These are phyloP conservation scores for Lipomyces spencermartinsiae DNA, from an alignment of 805 yeast species.

Conservation along the genomic window DNA sequence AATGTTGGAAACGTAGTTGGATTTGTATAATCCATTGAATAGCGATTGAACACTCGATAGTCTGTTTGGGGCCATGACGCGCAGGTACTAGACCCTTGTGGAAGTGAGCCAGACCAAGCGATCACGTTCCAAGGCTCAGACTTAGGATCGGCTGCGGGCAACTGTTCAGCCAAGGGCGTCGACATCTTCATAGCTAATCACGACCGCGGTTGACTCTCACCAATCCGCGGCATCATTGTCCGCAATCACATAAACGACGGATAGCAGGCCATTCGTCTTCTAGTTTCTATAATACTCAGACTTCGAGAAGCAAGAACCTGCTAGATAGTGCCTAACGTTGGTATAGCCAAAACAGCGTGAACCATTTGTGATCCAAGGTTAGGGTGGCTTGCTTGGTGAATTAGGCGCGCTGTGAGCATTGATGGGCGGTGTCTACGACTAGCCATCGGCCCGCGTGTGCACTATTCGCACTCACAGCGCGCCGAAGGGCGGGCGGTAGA, in stretches of 20 bases:
- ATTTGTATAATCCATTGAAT: too few relatives aligned
- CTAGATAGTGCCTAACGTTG: neutral
- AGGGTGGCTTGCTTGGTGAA: neutral
- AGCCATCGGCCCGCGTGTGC: neutral
- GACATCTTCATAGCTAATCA: neutral
- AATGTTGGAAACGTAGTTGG: too few relatives aligned
- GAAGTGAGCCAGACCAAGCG: neutral
- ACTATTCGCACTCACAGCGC: neutral
- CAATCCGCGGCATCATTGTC: too few relatives aligned
- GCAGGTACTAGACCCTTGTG: neutral
- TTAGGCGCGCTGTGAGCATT: neutral
- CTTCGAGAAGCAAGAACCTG: neutral
- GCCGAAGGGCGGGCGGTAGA: conserved; percentile 1
- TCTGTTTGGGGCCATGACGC: neutral
- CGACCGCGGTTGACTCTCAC: neutral
- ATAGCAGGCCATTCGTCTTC: neutral
- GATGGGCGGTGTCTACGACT: neutral
- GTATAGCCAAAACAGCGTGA: neutral
- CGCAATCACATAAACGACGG: too few relatives aligned
- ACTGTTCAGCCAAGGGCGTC: neutral
- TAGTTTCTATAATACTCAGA: too few relatives aligned
- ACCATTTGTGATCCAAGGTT: neutral
- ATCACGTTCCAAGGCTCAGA: neutral
- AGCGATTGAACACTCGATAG: too few relatives aligned
- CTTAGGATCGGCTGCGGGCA: neutral